Evolutionary conservation across 1,139 yeast species (phyloP).

Genomic region (Saccharomycopsis hybrid): DNA sequence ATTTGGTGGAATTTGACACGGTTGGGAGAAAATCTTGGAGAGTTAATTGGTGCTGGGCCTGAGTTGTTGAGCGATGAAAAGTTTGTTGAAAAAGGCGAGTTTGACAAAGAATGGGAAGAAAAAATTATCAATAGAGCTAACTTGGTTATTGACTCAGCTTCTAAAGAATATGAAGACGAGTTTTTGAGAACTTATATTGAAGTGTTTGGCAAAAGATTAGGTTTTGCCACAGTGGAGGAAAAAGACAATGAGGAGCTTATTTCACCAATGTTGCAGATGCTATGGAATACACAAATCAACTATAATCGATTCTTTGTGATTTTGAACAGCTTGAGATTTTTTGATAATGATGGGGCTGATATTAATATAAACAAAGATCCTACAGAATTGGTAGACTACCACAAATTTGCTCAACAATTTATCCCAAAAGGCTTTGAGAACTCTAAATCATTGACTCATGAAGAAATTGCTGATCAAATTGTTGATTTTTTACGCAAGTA

Average conservation of each 20-base stretch:
- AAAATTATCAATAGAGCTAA: conserved; percentile 57
- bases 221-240: conserved; percentile 41
- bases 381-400: conserved; percentile 22
- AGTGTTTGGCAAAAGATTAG: conserved; percentile 62
- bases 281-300: conserved; percentile 61
- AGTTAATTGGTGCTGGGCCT: conserved; percentile 67
- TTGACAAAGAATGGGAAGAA: conserved; percentile 40
- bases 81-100: conserved; percentile 23
- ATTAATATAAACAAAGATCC: neutral
- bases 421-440: conserved; percentile 24
- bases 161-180: conserved; percentile 56
- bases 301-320: conserved; percentile 64
- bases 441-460: conserved; percentile 35
- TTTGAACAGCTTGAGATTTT: conserved; percentile 4
- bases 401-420: conserved; percentile 24
- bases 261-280: conserved; percentile 55
- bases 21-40: conserved; percentile 79
- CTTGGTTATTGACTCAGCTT: conserved; percentile 53
- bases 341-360: neutral
- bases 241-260: conserved; percentile 45
- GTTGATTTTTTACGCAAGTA: conserved; percentile 8
- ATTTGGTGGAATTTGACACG: conserved; percentile 93
- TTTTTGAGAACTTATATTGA: conserved; percentile 56
- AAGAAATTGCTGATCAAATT: conserved; percentile 31
- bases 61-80: conserved; percentile 35